Conservation (phyloP, 1,139 yeast genomes). For the Yamadazyma oceani region DNA sequence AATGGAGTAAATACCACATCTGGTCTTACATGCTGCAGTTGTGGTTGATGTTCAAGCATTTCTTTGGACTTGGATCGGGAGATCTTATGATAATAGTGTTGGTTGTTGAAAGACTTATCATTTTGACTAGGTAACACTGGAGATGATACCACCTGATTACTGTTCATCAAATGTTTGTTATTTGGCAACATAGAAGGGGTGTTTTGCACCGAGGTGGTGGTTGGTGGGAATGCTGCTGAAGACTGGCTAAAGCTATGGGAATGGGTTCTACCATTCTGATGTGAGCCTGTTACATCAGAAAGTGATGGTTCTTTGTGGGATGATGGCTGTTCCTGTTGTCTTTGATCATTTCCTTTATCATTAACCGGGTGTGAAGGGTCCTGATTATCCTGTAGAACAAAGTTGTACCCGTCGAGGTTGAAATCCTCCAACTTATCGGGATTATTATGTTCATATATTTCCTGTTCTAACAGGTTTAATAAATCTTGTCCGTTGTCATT, state of each 20-base stretch:
- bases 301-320: no score
- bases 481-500: constrained; percentile 26
- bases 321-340: background rate
- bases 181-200: constrained; percentile 14
- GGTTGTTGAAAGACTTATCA: constrained; percentile 43
- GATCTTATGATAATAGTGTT: constrained; percentile 40
- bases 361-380: background rate
- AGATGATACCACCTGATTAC: constrained; percentile 25
- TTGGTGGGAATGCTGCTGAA: constrained; percentile 41
- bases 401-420: constrained; percentile 14
- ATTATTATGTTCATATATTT: constrained; percentile 21
- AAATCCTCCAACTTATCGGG: constrained; percentile 10
- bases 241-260: constrained; percentile 7
- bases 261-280: background rate
- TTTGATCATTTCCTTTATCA: background rate
- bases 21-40: constrained; percentile 38
- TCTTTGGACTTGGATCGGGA: constrained; percentile 19
- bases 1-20: constrained; percentile 68
- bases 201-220: constrained; percentile 9
- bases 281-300: background rate
- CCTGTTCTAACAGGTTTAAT: constrained; percentile 27
- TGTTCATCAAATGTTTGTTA: constrained; percentile 8
- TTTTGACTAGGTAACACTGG: constrained; percentile 49
- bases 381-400: constrained; percentile 9
- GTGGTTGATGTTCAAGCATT: constrained; percentile 17